Conservation (phyloP, 768 basidiomycete species). For the Epithele typhae region DNA sequence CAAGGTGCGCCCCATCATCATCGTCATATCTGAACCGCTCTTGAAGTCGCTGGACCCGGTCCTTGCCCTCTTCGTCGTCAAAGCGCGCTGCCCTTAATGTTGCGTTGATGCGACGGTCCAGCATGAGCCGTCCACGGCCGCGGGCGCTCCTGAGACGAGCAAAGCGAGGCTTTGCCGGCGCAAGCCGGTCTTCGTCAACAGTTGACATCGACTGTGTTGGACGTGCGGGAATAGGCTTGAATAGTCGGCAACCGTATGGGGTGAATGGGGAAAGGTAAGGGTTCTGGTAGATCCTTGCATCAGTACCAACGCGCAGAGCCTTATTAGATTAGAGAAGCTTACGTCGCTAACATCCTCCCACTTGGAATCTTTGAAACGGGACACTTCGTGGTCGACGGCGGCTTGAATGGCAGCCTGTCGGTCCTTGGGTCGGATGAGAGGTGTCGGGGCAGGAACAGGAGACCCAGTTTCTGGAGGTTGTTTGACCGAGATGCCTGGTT, state of each 20-base stretch:
- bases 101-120: slow-evolving; percentile 32
- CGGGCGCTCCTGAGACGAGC: slow-evolving; percentile 73
- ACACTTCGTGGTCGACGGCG: slow-evolving; percentile 59
- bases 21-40: slow-evolving; percentile 69
- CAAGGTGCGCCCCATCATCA: slow-evolving; percentile 55
- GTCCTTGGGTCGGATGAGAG: slow-evolving; percentile 59
- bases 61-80: slow-evolving; percentile 32
- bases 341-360: slow-evolving; percentile 92
- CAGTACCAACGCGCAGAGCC: too few relatives aligned
- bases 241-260: slow-evolving; percentile 58
- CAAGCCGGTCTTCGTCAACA: slow-evolving; percentile 23
- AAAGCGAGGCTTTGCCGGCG: slow-evolving; percentile 36
- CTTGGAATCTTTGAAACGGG: slow-evolving; percentile 61
- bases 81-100: slow-evolving; percentile 12
- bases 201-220: slow-evolving; percentile 25
- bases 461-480: slow-evolving; percentile 35
- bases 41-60: slow-evolving; percentile 38
- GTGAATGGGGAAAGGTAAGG: slow-evolving; percentile 64
- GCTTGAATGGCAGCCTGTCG: slow-evolving; percentile 55
- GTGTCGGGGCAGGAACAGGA: slow-evolving; percentile 41
- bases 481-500: too few relatives aligned
- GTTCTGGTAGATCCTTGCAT: not conserved
- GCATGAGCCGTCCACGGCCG: slow-evolving; percentile 77
- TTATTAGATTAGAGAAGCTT: too few relatives aligned
- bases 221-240: slow-evolving; percentile 53